These are phyloP conservation scores for Xylaria grammica DNA, from an alignment of 495 filamentous ascomycete genomes.

Conservation along the genomic window DNA sequence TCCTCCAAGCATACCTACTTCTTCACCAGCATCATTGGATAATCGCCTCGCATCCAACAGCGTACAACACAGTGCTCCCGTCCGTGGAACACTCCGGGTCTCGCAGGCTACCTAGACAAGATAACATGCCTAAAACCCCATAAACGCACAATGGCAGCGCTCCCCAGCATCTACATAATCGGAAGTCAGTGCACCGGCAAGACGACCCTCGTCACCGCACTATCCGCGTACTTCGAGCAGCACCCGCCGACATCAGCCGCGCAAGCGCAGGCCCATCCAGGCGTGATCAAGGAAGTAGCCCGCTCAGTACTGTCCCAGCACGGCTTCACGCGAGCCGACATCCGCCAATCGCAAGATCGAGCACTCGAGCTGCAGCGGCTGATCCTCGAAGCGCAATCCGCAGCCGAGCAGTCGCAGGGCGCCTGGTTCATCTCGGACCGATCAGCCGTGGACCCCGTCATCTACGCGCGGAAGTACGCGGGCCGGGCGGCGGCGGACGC, in stretches of 20 bases:
- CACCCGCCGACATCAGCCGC: neutral
- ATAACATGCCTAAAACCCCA: too few relatives aligned
- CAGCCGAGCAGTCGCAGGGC: conserved; percentile 39
- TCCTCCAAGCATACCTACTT: neutral
- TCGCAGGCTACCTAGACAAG: neutral
- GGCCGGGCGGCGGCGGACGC: conserved; percentile 35
- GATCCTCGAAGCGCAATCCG: conserved; percentile 52
- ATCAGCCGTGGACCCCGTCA: conserved; percentile 55
- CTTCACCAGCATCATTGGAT: neutral
- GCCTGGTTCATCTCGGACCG: conserved; percentile 58
- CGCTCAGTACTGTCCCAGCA: conserved; percentile 46
- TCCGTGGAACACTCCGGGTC: neutral
- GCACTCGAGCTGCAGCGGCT: conserved; percentile 47
- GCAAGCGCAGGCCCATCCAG: conserved; percentile 24
- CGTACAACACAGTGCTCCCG: neutral
- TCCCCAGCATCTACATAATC: conserved; percentile 52
- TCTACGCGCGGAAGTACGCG: conserved; percentile 49
- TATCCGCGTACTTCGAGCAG: conserved; percentile 39
- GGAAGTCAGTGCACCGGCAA: conserved; percentile 59
- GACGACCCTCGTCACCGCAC: conserved; percentile 51
- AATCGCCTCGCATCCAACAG: too few relatives aligned
- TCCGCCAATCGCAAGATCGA: conserved; percentile 38
- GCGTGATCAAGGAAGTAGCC: conserved; percentile 52
- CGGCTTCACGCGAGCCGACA: conserved; percentile 46
- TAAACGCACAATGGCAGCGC: conserved; percentile 7